Evolutionary conservation across 176 grass and related monocot species (phyloP), one percentile per base, ranked within the genome.

Genomic region (Metroxylon sagu): DNA sequence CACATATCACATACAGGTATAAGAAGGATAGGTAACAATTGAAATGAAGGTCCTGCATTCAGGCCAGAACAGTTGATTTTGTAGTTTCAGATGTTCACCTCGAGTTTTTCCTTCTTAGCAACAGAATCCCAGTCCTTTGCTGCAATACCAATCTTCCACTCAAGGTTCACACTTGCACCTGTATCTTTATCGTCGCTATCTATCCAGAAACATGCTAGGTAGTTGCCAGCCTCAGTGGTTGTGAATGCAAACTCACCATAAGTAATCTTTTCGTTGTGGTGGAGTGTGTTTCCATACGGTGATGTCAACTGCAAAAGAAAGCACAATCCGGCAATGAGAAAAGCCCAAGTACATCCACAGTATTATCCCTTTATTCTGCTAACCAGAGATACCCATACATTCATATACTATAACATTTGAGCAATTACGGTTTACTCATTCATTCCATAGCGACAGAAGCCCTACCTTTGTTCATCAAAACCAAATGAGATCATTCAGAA

Each of bases 61-160:
- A 3, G 35, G 35, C 35, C 35, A 14, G 35, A 43, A 10, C 1
- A 14, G 35, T 43, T 43, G 35, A 43, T 43, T 43, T 43, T 28
- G 4, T 19, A 52, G 14, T 6, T 19, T 35, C 1, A 59, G 27
- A 28, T 18, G 15, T 14, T 39, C 25, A 88, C 93, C 87, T 96
- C 76, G 64, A 98, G 76, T 68, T 98, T 98, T 70, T 98, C 84
- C 59, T 98, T 97, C 56, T 77, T 87, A 76, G 84, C 93, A 29
- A 98, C 81, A 54, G 82, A 76, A 74, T 88, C 93, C 84, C 87
- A 92, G 57, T 98, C 87, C 79, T 85, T 85, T 8, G 87, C 66
- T 50, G 87, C 93, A 62, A 98, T 85, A 5, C 93, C 93, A 55
- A 85, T 83, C 65, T 88, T 98, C 93, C 93, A 98, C 67, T 88